These are phyloP conservation scores for Trichaptum fuscoviolaceum DNA, from an alignment of 768 basidiomycete species.

Conservation along the genomic window DNA sequence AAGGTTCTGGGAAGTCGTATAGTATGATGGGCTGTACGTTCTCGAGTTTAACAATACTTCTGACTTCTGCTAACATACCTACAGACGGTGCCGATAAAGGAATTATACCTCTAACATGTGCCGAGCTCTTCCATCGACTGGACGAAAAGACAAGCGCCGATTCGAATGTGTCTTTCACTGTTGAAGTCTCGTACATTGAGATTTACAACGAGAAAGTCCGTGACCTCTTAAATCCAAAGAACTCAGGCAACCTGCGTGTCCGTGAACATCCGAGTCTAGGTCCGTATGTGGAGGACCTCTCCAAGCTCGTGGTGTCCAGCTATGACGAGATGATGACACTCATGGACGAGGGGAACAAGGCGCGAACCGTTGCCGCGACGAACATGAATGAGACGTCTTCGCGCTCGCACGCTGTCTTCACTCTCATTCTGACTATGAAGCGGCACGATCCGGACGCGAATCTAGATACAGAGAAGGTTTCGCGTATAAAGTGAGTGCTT, in stretches of 20 bases:
- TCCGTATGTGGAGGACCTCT: constrained; percentile 98
- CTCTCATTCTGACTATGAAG: constrained; percentile 90
- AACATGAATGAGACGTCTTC: constrained; percentile 99
- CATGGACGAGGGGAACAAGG: constrained; percentile 99
- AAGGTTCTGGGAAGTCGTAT: constrained; percentile 90
- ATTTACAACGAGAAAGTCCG: constrained; percentile 99
- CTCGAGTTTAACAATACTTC: constrained; percentile 8
- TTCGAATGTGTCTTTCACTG: constrained; percentile 72
- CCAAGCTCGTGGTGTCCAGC: constrained; percentile 83
- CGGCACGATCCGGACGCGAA: constrained; percentile 78
- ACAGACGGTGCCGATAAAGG: constrained; percentile 93
- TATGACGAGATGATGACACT: constrained; percentile 98
- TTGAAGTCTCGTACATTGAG: constrained; percentile 99
- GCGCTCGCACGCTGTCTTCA: constrained; percentile 97
- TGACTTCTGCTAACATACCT: constrained; percentile 3
- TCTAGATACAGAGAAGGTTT: constrained; percentile 97
- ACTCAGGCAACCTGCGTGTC: constrained; percentile 91
- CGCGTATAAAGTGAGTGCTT: constrained; percentile 74
- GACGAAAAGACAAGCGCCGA: constrained; percentile 56
- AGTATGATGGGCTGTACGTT: constrained; percentile 94
- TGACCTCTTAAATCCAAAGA: constrained; percentile 95
- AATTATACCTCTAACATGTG: constrained; percentile 94
- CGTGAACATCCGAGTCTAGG: constrained; percentile 95
- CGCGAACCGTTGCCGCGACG: constrained; percentile 95
- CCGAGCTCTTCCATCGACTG: constrained; percentile 86